Conservation (phyloP, 371 early-diverging fungal genomes). For the Blakeslea trispora region DNA sequence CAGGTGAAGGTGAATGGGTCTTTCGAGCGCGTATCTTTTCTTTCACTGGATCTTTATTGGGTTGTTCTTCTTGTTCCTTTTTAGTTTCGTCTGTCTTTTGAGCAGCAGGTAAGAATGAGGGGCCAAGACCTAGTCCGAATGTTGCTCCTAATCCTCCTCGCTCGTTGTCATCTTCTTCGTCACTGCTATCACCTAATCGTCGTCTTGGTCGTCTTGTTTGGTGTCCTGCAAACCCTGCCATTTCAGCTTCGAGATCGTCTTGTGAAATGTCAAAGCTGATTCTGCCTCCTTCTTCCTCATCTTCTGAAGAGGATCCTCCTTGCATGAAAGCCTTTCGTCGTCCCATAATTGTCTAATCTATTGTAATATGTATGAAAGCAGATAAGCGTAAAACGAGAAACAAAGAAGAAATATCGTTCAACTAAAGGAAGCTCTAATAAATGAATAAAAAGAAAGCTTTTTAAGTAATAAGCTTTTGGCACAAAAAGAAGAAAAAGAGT, state of each 20-base stretch:
- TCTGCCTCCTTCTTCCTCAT: slow-evolving; percentile 44
- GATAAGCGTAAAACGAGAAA: no score
- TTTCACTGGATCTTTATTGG: slow-evolving; percentile 9
- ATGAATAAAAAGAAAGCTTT: no score
- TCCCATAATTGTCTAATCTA: no score
- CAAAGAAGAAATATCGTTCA: no score
- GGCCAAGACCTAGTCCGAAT: slow-evolving; percentile 5
- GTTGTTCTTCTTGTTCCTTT: slow-evolving; percentile 4
- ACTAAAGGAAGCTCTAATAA: no score
- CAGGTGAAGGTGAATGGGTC: slow-evolving; percentile 33
- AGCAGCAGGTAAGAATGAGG: slow-evolving; percentile 21
- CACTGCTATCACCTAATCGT: slow-evolving; percentile 29
- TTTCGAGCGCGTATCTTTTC: slow-evolving; percentile 8
- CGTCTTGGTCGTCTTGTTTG: slow-evolving; percentile 23
- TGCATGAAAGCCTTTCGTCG: slow-evolving; percentile 46
- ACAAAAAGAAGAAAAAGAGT: no score
- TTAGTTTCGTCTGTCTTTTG: slow-evolving; percentile 8
- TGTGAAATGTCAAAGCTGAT: slow-evolving; percentile 47
- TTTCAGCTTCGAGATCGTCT: slow-evolving; percentile 44
- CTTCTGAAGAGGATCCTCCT: slow-evolving; percentile 50
- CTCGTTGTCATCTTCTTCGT: slow-evolving; percentile 37
- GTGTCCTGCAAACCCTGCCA: slow-evolving; percentile 39
- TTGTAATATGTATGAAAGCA: no score
- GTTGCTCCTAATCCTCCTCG: slow-evolving; percentile 26
- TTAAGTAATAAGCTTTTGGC: no score